These are phyloP conservation scores for Pythium dissotocum DNA, from an alignment of 352 stramenopile genomes.

Conservation along the genomic window DNA sequence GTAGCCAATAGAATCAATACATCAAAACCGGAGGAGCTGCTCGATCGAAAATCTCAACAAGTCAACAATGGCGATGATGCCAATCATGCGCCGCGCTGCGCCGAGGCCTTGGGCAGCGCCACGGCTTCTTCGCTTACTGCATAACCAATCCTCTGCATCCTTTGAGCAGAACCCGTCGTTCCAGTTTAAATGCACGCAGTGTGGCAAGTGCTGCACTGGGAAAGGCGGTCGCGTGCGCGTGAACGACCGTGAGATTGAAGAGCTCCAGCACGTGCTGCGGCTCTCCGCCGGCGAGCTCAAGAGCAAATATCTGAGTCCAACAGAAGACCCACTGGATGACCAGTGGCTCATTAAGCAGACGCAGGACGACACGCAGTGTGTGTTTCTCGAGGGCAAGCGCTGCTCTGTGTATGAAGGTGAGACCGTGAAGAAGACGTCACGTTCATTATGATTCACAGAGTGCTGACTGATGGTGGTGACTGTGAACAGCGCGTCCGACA, in stretches of 20 bases:
- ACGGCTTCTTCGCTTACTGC: slow-evolving; percentile 24
- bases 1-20: background rate
- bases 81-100: background rate
- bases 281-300: slow-evolving; percentile 40
- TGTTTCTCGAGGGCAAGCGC: slow-evolving; percentile 66
- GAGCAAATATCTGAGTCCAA: slow-evolving; percentile 33
- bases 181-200: slow-evolving; percentile 71
- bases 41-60: background rate
- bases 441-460: background rate
- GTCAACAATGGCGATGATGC: background rate
- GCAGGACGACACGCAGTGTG: slow-evolving; percentile 53
- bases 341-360: slow-evolving; percentile 50
- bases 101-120: background rate
- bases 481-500: slow-evolving; percentile 53
- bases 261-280: slow-evolving; percentile 38
- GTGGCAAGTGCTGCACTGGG: slow-evolving; percentile 80
- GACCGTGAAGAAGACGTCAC: background rate
- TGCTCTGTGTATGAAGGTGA: slow-evolving; percentile 58
- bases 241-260: slow-evolving; percentile 57
- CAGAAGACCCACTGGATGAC: slow-evolving; percentile 14
- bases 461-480: background rate
- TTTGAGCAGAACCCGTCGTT: slow-evolving; percentile 28
- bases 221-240: slow-evolving; percentile 65
- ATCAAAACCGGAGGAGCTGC: background rate
- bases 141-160: slow-evolving; percentile 34